Evolutionary conservation across 257 asterid genomes (phyloP).

Genomic region (Gentiana dahurica): DNA sequence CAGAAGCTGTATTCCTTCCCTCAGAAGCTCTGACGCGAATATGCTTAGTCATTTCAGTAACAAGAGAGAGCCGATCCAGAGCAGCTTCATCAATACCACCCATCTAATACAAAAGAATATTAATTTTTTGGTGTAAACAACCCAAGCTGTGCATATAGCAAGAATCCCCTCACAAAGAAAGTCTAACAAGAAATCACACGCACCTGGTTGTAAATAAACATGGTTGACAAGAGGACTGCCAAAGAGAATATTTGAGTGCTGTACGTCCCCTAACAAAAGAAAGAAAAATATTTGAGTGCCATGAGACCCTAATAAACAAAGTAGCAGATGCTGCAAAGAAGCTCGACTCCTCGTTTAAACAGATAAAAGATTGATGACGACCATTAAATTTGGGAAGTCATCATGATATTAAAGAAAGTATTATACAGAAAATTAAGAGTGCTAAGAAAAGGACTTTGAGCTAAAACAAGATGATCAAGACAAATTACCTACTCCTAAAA

Average conservation of each 20-base stretch:
- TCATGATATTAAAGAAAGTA: background rate
- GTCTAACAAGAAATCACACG: constrained; percentile 4
- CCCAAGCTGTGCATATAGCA: too few species aligned
- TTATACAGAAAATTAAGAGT: background rate
- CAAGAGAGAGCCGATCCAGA: constrained; percentile 94
- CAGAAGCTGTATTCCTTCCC: constrained; percentile 73
- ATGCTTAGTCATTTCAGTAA: constrained; percentile 99
- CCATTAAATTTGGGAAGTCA: background rate
- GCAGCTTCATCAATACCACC: constrained; percentile 99
- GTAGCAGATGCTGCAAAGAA: background rate
- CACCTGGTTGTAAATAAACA: constrained; percentile 98
- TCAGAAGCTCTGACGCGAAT: constrained; percentile 95
- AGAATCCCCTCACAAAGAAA: background rate
- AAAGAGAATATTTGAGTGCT: constrained; percentile 94
- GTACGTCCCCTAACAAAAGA: constrained; percentile 76
- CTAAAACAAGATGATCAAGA: too few species aligned
- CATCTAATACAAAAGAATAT: constrained; percentile 45
- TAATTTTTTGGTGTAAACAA: too few species aligned
- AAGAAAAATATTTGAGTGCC: constrained; percentile 3
- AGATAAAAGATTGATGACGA: too few species aligned
- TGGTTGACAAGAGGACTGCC: constrained; percentile 95
- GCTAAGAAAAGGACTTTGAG: background rate
- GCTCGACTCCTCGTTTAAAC: background rate
- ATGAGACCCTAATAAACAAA: too few species aligned
- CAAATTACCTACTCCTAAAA: too few species aligned